These are phyloP conservation scores for Eutrema japonicum DNA, from an alignment of 345 rosid species.

Conservation along the genomic window DNA sequence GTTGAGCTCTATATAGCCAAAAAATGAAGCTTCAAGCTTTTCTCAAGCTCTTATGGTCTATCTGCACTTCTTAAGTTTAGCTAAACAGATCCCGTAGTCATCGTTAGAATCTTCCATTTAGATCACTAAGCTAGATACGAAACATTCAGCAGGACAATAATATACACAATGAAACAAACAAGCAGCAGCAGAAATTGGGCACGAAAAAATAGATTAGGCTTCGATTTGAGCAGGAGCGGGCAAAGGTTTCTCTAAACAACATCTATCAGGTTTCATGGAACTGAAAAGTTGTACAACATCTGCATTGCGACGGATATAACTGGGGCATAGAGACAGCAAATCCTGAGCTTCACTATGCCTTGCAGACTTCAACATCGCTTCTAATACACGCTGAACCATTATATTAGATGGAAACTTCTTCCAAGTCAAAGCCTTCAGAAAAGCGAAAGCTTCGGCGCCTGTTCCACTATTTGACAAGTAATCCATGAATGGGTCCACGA, in stretches of 20 bases:
- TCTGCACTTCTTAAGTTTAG: too few relatives aligned
- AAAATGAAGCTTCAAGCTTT: too few relatives aligned
- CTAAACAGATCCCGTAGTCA: too few relatives aligned
- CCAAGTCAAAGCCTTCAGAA: slow-evolving; percentile 61
- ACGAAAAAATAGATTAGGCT: background rate
- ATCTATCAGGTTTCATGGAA: slow-evolving; percentile 49
- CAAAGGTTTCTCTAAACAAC: slow-evolving; percentile 31
- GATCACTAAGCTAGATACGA: too few relatives aligned
- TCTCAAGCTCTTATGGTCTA: too few relatives aligned
- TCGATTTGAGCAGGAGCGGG: slow-evolving; percentile 56
- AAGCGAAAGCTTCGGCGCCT: slow-evolving; percentile 60
- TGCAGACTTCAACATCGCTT: slow-evolving; percentile 67
- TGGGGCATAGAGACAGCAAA: slow-evolving; percentile 67
- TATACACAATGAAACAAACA: too few relatives aligned
- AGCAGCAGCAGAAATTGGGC: too few relatives aligned
- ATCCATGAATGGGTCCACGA: slow-evolving; percentile 65
- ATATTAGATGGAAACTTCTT: slow-evolving; percentile 77
- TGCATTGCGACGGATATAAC: slow-evolving; percentile 66
- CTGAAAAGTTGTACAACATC: slow-evolving; percentile 78
- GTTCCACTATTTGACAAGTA: slow-evolving; percentile 70
- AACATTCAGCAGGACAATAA: too few relatives aligned
- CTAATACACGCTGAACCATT: slow-evolving; percentile 63
- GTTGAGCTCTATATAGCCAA: too few relatives aligned
- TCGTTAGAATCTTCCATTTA: too few relatives aligned
- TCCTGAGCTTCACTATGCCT: slow-evolving; percentile 76